Evolutionary conservation across 352 stramenopile species (phyloP), one percentile per base, ranked within the genome.

Genomic region (Elongisporangium undulatum): DNA sequence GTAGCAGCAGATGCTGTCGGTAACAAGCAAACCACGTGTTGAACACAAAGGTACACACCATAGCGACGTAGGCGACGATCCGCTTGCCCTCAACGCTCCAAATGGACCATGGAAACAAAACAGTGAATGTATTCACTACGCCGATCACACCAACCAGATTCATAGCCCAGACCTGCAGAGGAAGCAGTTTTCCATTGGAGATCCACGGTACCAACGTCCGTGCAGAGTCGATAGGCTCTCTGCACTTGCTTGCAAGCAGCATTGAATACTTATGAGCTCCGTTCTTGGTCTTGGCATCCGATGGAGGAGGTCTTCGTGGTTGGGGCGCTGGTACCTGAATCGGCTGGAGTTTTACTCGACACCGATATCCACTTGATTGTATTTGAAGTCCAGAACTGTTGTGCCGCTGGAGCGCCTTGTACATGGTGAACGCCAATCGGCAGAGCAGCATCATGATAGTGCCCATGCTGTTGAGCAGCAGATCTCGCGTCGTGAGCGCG

Each of bases 371-470:
- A 21, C 61, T 66, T 21, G 45, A 62, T 38, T 56, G 60, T 1
- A 55, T 56, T 62, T 45, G 53, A 53, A 17, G 26, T 20, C 10
- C 21, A 49, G 9, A 16, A 10, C 7, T 29, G 41, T 9, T 50
- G 17, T 57, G 55, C 0, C 19, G 23, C 21, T 38, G 38, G 17
- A 66, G 4, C 17, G 56, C 49, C 45, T 19, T 21, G 19, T 16
- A 6, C 24, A 62, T 66, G 45, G 53, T 21, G 49, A 57, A 66
- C 26, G 19, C 60, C 19, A 62, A n/a, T 4, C 55, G 54, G 3
- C 48, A 24, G 21, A 66, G 51, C 3, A 66, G 29, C 9, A 29
- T 51, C 16, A 66, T 29, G 54, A 62, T 56, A 48, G 60, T 66
- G 19, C 21, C 24, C 54, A 57, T 62, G 2, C 53, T 48, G 54